Percentiles rank a stretch among this genome's conserved stretches.
Conservation (phyloP, 2,329 filamentous ascomycete species). For the Hypoxylon sp. region DNA sequence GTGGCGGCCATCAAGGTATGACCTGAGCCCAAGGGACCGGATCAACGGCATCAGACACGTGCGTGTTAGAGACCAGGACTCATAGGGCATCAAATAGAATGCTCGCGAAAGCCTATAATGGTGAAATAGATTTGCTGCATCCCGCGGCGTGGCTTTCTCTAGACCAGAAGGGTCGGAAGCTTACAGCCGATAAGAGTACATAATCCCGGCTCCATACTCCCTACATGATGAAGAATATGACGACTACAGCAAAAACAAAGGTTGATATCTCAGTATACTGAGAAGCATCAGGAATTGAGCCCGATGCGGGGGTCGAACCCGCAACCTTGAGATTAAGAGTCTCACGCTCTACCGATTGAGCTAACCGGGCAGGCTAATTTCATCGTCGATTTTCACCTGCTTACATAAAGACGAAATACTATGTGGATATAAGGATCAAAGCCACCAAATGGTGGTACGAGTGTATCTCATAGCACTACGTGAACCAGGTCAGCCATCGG, state of each 20-base stretch:
- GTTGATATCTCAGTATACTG: slow-evolving; percentile 2
- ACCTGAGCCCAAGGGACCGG: neutral
- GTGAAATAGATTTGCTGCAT: neutral
- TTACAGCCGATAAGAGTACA: neutral
- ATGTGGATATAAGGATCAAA: too few species aligned
- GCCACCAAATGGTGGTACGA: too few species aligned
- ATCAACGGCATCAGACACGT: neutral
- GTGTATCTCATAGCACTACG: too few species aligned
- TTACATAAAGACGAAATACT: too few species aligned
- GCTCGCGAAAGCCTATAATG: neutral
- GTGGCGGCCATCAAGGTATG: neutral
- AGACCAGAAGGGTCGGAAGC: neutral
- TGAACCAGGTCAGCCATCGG: too few species aligned
- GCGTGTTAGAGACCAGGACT: neutral
- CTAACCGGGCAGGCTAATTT: slow-evolving; percentile 70
- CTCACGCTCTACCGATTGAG: slow-evolving; percentile 80
- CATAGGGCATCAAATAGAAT: neutral
- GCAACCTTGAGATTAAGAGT: slow-evolving; percentile 66
- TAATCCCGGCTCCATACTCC: neutral
- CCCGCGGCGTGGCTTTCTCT: neutral
- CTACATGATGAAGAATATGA: too few species aligned
- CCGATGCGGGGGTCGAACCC: slow-evolving; percentile 62
- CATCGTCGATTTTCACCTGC: too few species aligned
- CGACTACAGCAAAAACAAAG: too few species aligned
- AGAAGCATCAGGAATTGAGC: slow-evolving; percentile 57